Evolutionary conservation across 495 filamentous ascomycete species (phyloP), one percentile per base, ranked within the genome.

Genomic region (Talaromyces nanjingensis): DNA sequence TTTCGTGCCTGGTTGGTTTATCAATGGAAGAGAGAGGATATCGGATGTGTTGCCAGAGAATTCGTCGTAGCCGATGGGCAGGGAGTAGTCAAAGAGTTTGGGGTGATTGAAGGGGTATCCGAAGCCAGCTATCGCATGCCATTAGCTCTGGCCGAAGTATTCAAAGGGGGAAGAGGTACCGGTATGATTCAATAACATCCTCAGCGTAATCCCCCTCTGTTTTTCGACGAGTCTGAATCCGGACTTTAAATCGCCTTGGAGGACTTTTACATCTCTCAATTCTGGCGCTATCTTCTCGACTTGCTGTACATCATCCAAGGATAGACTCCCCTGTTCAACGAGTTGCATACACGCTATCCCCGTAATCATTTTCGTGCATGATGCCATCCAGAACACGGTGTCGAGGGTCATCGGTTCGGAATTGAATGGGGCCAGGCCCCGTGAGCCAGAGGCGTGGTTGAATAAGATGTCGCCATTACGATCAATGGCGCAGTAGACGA

Each of bases 141-240:
- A 37, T 60, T n/a, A 60, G 59, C 20, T 42, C 22, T 6, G 7
- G 18, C 16, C 27, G 37, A 42, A 14, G 27, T 25, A 45, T 16
- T 49, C 12, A 31, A 11, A 39, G 31, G 54, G 12, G 14, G 16
- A 25, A 3, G 31, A 12, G 33, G 67, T 72, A 71, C 78, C 75
- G 24, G 83, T 86, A 72, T 86, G 85, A 22, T 66, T 75, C 29
- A 87, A 65, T 49, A 87, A 66, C 83, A 86, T 86, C 60, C 83
- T 72, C 62, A 87, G 65, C 1, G 84, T 86, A 58, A 87, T 85
- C 2, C 74, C 70, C 9, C 68, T 76, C 62, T 81, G 78, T 71
- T 83, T 84, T 33, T 79, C 74, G 45, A 76, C 73, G 47, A 82
- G 65, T 52, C 59, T 75, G 22, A 66, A 59, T 6, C 58, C 59